Conservation (phyloP, 2,329 filamentous ascomycete genomes). For the Tolypocladium pustulatum region DNA sequence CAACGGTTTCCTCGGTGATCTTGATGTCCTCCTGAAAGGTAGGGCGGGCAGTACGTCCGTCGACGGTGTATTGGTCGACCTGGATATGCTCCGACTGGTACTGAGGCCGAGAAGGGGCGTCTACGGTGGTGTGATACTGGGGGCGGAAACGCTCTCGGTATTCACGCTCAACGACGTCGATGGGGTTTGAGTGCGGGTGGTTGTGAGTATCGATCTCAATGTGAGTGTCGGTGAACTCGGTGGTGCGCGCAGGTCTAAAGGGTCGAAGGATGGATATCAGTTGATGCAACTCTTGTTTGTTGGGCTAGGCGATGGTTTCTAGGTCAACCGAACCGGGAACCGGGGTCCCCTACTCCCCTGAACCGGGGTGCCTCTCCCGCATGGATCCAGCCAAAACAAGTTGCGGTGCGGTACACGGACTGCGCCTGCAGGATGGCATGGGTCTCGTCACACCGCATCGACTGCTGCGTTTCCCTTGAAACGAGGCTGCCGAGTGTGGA, state of each 20-base stretch:
- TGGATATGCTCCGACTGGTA: slow-evolving; percentile 16
- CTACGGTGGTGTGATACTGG: slow-evolving; percentile 28
- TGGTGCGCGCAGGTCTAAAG: slow-evolving; percentile 23
- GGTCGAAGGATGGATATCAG: slow-evolving; percentile 6
- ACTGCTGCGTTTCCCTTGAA: not conserved
- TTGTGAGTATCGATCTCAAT: slow-evolving; percentile 51
- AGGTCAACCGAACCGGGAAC: slow-evolving; percentile 11
- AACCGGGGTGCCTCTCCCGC: slow-evolving; percentile 5
- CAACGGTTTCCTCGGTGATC: slow-evolving; percentile 57
- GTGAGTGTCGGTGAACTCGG: slow-evolving; percentile 50
- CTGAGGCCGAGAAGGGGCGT: slow-evolving; percentile 20
- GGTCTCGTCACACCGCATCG: not conserved
- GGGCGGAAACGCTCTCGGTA: slow-evolving; percentile 53
- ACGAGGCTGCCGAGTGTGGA: not conserved
- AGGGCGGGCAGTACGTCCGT: slow-evolving; percentile 25
- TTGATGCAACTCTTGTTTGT: slow-evolving; percentile 15
- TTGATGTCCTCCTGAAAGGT: slow-evolving; percentile 45
- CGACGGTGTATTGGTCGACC: slow-evolving; percentile 27
- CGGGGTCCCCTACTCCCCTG: slow-evolving; percentile 12
- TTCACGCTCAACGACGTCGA: slow-evolving; percentile 57
- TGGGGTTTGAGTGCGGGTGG: slow-evolving; percentile 36
- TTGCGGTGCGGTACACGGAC: not conserved
- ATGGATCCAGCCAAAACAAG: slow-evolving; percentile 4
- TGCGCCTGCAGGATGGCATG: not conserved
- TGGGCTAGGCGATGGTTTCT: slow-evolving; percentile 8